Percentiles rank a stretch among this genome's conserved stretches.
These are phyloP conservation scores for Paecilomyces sp. DNA, from an alignment of 2,329 filamentous ascomycete species.

Conservation along the genomic window DNA sequence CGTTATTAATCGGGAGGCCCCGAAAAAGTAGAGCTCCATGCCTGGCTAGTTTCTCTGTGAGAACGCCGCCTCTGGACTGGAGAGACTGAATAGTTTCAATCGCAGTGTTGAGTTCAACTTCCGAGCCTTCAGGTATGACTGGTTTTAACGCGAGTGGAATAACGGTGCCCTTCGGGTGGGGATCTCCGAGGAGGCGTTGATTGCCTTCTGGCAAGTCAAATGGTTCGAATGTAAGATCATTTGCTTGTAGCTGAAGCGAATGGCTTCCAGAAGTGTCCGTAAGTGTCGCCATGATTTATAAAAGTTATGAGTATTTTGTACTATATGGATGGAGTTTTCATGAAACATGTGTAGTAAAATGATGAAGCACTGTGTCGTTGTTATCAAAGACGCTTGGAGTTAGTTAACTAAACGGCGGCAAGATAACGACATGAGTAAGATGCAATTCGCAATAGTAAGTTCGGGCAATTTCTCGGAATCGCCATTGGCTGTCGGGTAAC, in stretches of 20 bases:
- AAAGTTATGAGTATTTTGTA: no score
- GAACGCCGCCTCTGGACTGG: constrained; percentile 17
- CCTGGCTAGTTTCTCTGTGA: constrained; percentile 36
- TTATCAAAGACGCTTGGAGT: no score
- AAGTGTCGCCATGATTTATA: not conserved
- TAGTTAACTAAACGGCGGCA: no score
- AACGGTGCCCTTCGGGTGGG: constrained; percentile 30
- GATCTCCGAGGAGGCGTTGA: constrained; percentile 33
- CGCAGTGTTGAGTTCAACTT: constrained; percentile 24
- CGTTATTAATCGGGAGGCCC: constrained; percentile 37
- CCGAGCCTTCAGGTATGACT: constrained; percentile 11
- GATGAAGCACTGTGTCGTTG: no score
- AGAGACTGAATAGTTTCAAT: constrained; percentile 32
- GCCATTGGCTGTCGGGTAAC: no score
- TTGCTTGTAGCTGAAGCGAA: no score
- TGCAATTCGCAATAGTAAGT: no score
- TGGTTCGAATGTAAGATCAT: constrained; percentile 23
- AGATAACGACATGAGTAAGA: no score
- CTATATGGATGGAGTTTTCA: no score
- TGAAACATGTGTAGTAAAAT: no score
- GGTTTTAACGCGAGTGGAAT: constrained; percentile 35
- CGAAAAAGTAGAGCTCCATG: constrained; percentile 45
- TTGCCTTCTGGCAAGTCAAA: constrained; percentile 36
- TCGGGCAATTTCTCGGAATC: no score
- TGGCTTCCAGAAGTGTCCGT: not conserved